These are phyloP conservation scores for Clarireedia paspali DNA, from an alignment of 2,329 filamentous ascomycete species.

Conservation along the genomic window DNA sequence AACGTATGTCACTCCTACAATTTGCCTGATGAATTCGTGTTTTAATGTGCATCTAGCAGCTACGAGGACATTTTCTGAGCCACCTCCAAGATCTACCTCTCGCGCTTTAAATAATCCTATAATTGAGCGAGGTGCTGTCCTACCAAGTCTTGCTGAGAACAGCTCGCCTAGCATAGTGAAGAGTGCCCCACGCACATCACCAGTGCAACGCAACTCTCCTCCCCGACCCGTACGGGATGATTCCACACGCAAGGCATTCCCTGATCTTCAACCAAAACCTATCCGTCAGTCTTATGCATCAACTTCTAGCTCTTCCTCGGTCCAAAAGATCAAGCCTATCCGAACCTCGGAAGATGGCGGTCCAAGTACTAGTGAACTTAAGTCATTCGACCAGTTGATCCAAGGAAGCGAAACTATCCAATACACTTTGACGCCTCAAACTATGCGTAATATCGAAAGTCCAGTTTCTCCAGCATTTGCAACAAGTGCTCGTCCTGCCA, in stretches of 20 bases:
- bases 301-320: constrained; percentile 43
- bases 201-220: constrained; percentile 13
- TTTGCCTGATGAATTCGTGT: neutral
- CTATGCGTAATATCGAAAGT: constrained; percentile 70
- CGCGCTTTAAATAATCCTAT: neutral
- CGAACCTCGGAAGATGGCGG: constrained; percentile 52
- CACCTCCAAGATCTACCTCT: constrained; percentile 6
- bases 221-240: constrained; percentile 13
- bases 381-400: constrained; percentile 71
- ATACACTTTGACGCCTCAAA: constrained; percentile 73
- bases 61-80: neutral
- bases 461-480: constrained; percentile 28
- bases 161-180: neutral
- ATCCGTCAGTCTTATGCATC: constrained; percentile 34
- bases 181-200: neutral
- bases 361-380: constrained; percentile 49
- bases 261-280: constrained; percentile 11
- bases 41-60: neutral
- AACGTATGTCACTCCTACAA: neutral
- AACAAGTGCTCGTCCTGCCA: constrained; percentile 14
- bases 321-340: constrained; percentile 41
- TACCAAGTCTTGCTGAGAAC: neutral
- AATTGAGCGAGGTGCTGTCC: neutral
- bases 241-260: constrained; percentile 4
- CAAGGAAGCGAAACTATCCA: constrained; percentile 76